These are phyloP conservation scores for Harringtonia aguacate DNA, from an alignment of 2,329 filamentous ascomycete genomes.

Conservation along the genomic window DNA sequence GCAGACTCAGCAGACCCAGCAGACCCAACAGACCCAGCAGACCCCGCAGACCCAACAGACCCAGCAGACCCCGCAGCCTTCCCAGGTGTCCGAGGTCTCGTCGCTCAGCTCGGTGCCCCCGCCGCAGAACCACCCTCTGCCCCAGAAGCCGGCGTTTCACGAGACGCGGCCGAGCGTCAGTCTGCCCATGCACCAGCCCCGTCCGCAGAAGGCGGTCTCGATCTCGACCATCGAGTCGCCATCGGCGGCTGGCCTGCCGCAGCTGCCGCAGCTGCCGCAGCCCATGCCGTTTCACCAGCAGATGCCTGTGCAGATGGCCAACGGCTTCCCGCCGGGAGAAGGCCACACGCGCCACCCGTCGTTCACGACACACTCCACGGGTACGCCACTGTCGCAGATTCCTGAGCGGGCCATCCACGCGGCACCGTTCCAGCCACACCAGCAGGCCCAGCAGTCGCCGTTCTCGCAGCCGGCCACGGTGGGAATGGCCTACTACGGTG, in stretches of 20 bases:
- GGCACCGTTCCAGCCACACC: slow-evolving; percentile 73
- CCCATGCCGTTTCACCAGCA: slow-evolving; percentile 70
- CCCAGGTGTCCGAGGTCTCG: slow-evolving; percentile 15
- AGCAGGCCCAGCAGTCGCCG: slow-evolving; percentile 11
- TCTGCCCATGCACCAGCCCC: slow-evolving; percentile 82
- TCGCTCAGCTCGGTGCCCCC: slow-evolving; percentile 43
- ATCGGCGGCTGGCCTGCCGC: slow-evolving; percentile 26
- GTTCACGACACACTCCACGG: slow-evolving; percentile 60
- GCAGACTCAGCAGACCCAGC: too few relatives aligned
- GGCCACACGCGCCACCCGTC: slow-evolving; percentile 57
- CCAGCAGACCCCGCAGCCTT: neutral
- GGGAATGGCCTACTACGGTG: slow-evolving; percentile 35
- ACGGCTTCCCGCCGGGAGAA: slow-evolving; percentile 33
- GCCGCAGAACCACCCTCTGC: slow-evolving; percentile 47
- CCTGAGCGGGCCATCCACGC: slow-evolving; percentile 88
- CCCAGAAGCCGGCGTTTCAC: slow-evolving; percentile 46
- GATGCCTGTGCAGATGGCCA: slow-evolving; percentile 64
- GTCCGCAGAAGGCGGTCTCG: slow-evolving; percentile 88
- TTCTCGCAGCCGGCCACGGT: slow-evolving; percentile 41
- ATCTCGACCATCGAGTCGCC: slow-evolving; percentile 88
- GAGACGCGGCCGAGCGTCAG: slow-evolving; percentile 40
- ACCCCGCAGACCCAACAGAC: slow-evolving; percentile 9
- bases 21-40: slow-evolving; percentile 11
- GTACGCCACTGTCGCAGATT: slow-evolving; percentile 82
- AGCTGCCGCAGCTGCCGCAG: neutral